Base-by-base conservation (phyloP, 2,329 filamentous ascomycete genomes). In the Stenocarpella maydis region DNA sequence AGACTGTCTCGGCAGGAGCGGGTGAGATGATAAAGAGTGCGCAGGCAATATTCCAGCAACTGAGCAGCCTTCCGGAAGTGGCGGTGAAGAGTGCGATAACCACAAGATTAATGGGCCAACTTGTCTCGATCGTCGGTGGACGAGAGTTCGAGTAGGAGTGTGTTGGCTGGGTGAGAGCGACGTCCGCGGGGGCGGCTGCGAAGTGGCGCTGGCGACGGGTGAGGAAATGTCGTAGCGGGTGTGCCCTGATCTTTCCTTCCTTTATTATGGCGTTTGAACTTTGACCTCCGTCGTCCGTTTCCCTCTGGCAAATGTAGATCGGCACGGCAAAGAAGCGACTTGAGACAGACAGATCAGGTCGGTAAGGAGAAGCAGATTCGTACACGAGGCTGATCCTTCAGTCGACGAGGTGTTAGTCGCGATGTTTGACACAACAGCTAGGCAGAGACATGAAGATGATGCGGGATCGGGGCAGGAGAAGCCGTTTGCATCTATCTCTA, bases 21-120 rank as follows among this genome's bases (percentile, higher is more conserved):
- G 65, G 67, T 43, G 28, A 70, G 45, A 43, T 47, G 41, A 64
- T 69, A n/a, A 71, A 73, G 70, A 73, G 34, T 75, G 73, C 72
- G 70, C 73, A 73, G 74, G 75, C 75, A 76, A 76, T 77, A 74
- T 77, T 77, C 74, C 75, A 77, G 75, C 75, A 76, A 75, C 75
- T 73, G 73, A 71, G 74, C 53, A 67, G 41, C 50, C 28, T 43
- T 24, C 50, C 52, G 50, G 26, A 45, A 53, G 15, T 58, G 61
- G 63, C 63, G 45, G 31, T 43, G 37, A 58, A 60, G 34, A 8
- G 52, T 41, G 21, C 19, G 39, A 43, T 21, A 28, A 24, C 26
- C 31, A 34, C 24, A 9, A 31, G 41, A 61, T 34, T 61, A 21
- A 34, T n/a, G 19, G 39, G 58, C 28, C 43, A 37, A 65, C 65